Base-by-base conservation (phyloP, 2,329 filamentous ascomycete genomes). In the Colletotrichum sp. region DNA sequence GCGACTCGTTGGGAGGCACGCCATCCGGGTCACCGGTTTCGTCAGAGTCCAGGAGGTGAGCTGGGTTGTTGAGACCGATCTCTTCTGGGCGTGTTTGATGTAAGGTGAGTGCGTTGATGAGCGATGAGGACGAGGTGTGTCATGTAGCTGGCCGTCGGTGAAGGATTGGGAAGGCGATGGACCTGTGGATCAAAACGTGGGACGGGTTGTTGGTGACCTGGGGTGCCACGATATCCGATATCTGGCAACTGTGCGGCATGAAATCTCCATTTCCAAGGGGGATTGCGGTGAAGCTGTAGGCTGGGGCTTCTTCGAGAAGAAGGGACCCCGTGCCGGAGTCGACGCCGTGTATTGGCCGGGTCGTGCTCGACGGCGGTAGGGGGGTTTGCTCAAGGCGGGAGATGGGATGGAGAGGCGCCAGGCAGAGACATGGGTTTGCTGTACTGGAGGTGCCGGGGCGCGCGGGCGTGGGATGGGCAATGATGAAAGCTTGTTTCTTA, bases 401-500 rank as follows among this genome's bases (percentile, higher is more conserved):
- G 15, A 60, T n/a, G 57, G 57, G 15, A 60, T n/a, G 57, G 26
- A 60, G 57, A 30, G 28, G 18, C 13, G 28, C 43, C 55, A n/a
- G 32, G 63, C 21, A 70, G 57, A 30, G 67, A 52, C 64, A 73
- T 66, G 71, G 71, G 57, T 52, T 52, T 58, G 57, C 24, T 34
- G 32, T 32, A 55, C 36, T 67, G 30, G 61, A 61, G 36, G 58
- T 15, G 43, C 38, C 43, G 68, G 68, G 68, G 57, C 16, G 28
- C 48, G 36, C 38, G 24, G 34, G 63, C n/a, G 61, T 64, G 61
- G 38, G 24, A 73, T 57, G 55, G 57, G 64, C 21, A 34, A 52
- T 73, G 32, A 57, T 57, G 61, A 75, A 75, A 75, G 73, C 73
- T 75, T 75, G 69, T 75, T 75, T 75, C 43, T 73, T 43, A 36